A percentile compares a stretch with the other conserved stretches of the same genome.
These are phyloP conservation scores for Barnettozyma sucrosica DNA, from an alignment of 805 yeast species.

Conservation along the genomic window DNA sequence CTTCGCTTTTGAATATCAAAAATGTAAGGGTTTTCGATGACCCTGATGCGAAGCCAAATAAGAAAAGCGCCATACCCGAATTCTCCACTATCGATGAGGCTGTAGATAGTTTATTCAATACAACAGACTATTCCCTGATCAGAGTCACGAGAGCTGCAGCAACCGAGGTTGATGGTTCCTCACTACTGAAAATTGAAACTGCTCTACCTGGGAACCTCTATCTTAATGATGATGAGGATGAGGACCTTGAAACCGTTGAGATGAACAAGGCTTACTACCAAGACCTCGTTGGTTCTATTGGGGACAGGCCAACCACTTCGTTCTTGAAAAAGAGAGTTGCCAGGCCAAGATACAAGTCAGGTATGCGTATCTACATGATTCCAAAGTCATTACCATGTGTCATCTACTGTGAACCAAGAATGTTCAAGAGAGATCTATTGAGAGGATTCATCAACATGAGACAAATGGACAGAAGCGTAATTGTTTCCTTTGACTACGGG, in stretches of 20 bases:
- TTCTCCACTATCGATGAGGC: constrained; percentile 41
- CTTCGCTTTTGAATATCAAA: constrained; percentile 20
- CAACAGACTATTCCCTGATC: constrained; percentile 38
- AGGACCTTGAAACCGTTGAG: constrained; percentile 19
- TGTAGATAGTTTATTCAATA: constrained; percentile 36
- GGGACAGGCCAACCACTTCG: constrained; percentile 41
- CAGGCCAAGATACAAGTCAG: constrained; percentile 55
- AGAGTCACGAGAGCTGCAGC: constrained; percentile 53
- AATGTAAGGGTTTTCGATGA: constrained; percentile 25
- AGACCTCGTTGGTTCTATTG: constrained; percentile 25
- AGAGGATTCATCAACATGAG: constrained; percentile 42
- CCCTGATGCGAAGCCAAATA: constrained; percentile 29
- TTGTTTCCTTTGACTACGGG: constrained; percentile 29
- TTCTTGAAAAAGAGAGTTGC: constrained; percentile 54
- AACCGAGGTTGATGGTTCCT: constrained; percentile 44
- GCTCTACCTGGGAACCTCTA: constrained; percentile 47
- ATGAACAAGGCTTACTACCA: constrained; percentile 16
- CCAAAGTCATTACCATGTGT: constrained; percentile 37
- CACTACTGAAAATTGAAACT: constrained; percentile 48
- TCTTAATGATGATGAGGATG: constrained; percentile 43
- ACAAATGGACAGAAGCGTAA: constrained; percentile 22
- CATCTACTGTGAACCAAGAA: constrained; percentile 42
- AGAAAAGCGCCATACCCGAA: constrained; percentile 30
- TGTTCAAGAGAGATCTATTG: constrained; percentile 45
- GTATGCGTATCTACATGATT: constrained; percentile 55